These are phyloP conservation scores for Diospyros lotus DNA, from an alignment of 148 eudicot species.

Conservation along the genomic window DNA sequence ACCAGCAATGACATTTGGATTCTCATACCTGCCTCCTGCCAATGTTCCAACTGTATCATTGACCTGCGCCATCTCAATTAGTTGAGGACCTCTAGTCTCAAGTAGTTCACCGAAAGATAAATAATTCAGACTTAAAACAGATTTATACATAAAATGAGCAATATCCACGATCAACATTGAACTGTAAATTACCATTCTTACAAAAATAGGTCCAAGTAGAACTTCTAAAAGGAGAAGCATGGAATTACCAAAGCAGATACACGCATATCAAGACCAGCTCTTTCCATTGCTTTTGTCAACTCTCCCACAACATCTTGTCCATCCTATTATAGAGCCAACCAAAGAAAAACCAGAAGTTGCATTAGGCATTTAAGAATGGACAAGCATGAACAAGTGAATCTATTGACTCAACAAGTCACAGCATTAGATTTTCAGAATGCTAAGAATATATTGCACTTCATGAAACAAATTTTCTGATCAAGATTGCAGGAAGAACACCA, in stretches of 20 bases:
- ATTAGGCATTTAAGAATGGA: background rate
- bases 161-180: conserved; percentile 1
- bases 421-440: background rate
- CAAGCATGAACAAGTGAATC: background rate
- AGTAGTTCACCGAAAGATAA: conserved; percentile 5
- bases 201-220: background rate
- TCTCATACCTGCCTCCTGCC: conserved; percentile 73
- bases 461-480: too few species aligned
- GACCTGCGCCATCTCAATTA: conserved; percentile 44
- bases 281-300: conserved; percentile 77
- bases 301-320: conserved; percentile 88
- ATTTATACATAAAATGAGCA: background rate
- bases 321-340: conserved; percentile 40
- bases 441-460: too few species aligned
- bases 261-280: conserved; percentile 78
- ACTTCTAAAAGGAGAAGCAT: background rate
- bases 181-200: conserved; percentile 1
- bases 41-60: conserved; percentile 96
- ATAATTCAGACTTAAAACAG: background rate
- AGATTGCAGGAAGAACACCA: too few species aligned
- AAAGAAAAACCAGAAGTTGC: background rate
- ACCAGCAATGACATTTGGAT: conserved; percentile 75
- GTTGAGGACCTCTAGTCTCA: background rate
- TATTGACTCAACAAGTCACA: background rate
- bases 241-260: conserved; percentile 84